Evolutionary conservation across 345 rosid genomes (phyloP), one percentile per base, ranked within the genome.

Genomic region (Sapria himalayana): DNA sequence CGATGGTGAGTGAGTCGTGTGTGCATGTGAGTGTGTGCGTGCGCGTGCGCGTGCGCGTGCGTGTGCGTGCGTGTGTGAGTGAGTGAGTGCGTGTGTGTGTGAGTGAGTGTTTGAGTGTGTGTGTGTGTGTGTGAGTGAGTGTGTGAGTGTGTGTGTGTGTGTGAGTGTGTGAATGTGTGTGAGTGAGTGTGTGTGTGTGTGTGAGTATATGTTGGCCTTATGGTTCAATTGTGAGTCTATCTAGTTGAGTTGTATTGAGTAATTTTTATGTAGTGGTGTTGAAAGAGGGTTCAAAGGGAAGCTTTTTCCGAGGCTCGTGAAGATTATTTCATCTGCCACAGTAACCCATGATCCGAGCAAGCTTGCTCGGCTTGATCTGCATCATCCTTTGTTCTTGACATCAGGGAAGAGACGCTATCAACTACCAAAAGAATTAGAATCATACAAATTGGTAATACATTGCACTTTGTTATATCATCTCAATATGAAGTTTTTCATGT

Each of bases 271-370:
- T 60, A 82, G 98, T 64, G 76, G 79, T 1, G 59, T 82, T 45
- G 93, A 79, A 60, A 62, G 85, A 50, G 86, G 93, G 2, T 82
- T 76, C 55, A 89, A 76, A 55, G 81, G 78, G 42, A 79, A 71
- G 60, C 55, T 68, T 37, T 66, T 55, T 43, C 98, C 95, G 39
- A 70, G 95, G 60, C 75, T 89, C 36, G 86, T 51, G 45, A 79
- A 89, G 71, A 69, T 89, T 78, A 85, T 75, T 37, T 58, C 79
- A 33, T 89, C 98, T 45, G 93, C 98, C 43, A 89, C 98, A 9
- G 71, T 82, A 55, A 79, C 98, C 27, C 77, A 75, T 61, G 93
- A 89, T 70, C 98, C 98, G 43, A 71, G 93, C 73, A 89, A 89
- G 71, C 91, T 89, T 49, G 67, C 78, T 50, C 98, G 77, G 60